Evolutionary conservation across 805 yeast genomes (phyloP).

Genomic region (Saturnispora zaruensis): DNA sequence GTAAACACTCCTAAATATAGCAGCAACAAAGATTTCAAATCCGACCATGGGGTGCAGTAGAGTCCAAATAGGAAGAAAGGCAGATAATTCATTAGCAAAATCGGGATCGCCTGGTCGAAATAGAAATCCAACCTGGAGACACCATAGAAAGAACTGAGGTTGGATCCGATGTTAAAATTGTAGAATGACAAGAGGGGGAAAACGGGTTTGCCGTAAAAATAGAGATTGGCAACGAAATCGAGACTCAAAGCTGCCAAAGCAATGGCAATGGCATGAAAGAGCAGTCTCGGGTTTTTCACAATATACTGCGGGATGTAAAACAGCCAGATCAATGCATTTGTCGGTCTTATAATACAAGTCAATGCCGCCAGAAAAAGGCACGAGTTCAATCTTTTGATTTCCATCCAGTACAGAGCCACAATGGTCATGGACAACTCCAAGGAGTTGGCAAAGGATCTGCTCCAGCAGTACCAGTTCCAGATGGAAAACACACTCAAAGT

Average conservation of each 20-base stretch:
- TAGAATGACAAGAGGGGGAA: constrained; percentile 65
- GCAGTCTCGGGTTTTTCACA: constrained; percentile 1
- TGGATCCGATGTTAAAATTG: constrained; percentile 67
- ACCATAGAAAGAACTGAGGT: constrained; percentile 79
- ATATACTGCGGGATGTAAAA: constrained; percentile 40
- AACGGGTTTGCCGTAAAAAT: constrained; percentile 47
- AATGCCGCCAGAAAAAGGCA: constrained; percentile 44
- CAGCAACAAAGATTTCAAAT: constrained; percentile 22
- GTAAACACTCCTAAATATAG: constrained; percentile 53
- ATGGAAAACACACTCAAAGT: constrained; percentile 50
- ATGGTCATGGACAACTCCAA: constrained; percentile 68
- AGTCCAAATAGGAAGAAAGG: constrained; percentile 51
- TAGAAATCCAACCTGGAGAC: constrained; percentile 79
- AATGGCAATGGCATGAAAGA: constrained; percentile 8
- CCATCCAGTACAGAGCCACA: constrained; percentile 62
- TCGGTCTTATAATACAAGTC: constrained; percentile 74
- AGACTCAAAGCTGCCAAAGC: constrained; percentile 24
- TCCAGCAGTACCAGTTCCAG: constrained; percentile 73
- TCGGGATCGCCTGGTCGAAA: constrained; percentile 72
- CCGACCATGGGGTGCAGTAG: constrained; percentile 14
- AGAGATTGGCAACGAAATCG: constrained; percentile 44
- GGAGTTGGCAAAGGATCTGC: constrained; percentile 81
- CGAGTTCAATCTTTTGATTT: neutral
- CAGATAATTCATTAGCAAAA: constrained; percentile 54
- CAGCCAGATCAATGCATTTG: constrained; percentile 73